A percentile compares a stretch with the other conserved stretches of the same genome.
Evolutionary conservation across 179 eudicot species (phyloP).

Genomic region (Heliamphora pulchella): DNA sequence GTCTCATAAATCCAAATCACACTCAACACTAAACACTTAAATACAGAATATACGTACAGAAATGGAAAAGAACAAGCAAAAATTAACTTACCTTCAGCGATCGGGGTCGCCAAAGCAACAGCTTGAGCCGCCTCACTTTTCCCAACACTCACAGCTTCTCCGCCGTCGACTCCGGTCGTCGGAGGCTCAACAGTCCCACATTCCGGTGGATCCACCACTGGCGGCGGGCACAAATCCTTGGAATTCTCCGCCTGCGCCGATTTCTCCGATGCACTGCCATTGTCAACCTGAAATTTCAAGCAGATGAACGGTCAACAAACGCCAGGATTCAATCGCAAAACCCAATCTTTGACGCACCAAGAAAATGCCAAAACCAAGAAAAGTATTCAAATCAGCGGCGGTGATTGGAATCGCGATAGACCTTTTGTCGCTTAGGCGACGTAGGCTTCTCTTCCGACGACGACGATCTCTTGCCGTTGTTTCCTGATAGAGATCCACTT

Average conservation of each 20-base stretch:
- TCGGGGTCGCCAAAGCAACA: constrained; percentile 27
- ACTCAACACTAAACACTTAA: not conserved
- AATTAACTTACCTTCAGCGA: constrained; percentile 39
- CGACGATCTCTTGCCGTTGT: constrained; percentile 36
- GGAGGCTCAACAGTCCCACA: constrained; percentile 26
- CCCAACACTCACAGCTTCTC: constrained; percentile 21
- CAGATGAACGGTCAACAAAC: not conserved
- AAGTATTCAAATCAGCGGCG: not conserved
- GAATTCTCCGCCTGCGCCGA: constrained; percentile 44
- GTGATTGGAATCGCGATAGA: not conserved
- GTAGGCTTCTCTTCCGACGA: constrained; percentile 48
- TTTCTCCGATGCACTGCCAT: constrained; percentile 37
- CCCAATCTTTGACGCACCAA: not conserved
- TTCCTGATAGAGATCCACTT: constrained; percentile 53
- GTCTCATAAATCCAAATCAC: not conserved
- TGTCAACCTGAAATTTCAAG: constrained; percentile 35
- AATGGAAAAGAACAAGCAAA: not conserved
- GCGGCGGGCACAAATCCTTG: constrained; percentile 35
- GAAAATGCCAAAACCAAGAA: not conserved
- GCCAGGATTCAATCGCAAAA: constrained; percentile 19
- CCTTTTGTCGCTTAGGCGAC: constrained; percentile 58
- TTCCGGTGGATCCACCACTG: constrained; percentile 47
- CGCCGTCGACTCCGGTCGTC: constrained; percentile 20
- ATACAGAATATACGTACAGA: not conserved
- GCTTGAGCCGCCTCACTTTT: constrained; percentile 27